Evolutionary conservation across 176 grass and related monocot genomes (phyloP), one percentile per base, ranked within the genome.

Genomic region (Eremochloa ophiuroides): DNA sequence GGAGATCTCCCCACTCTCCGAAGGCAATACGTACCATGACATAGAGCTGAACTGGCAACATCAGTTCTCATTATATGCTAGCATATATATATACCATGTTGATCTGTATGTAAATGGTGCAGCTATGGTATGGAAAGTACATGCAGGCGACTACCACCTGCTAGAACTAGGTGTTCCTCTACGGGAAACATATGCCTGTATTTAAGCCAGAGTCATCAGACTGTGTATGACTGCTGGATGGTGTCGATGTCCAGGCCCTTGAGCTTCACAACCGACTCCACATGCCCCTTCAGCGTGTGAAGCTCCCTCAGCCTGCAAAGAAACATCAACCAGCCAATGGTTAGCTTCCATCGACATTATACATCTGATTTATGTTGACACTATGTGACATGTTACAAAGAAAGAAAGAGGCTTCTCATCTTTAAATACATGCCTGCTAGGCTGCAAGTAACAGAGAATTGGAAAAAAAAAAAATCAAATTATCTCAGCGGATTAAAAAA

Each of bases 241-340:
- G 71, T 73, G 10, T 73, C 71, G 44, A 73, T 73, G 28, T 73
- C 71, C 17, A 73, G 46, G 28, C 71, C 71, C 71, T 73, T 73
- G 4, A 73, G 46, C 71, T 73, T 73, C 46, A 73, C 71, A 7
- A 73, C 71, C 5, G 71, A 73, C 71, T 73, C 71, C 28, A 73
- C 71, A 53, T 73, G 71, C 18, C 71, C 71, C 46, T 73, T 53
- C 28, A 73, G 71, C 1, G 71, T 73, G 46, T 73, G 71, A 51
- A 73, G 71, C 71, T 73, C 71, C 44, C 71, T 51, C 15, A 73
- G 29, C 29, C 71, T 73, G 46, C 71, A 73, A 20, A 22, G 71
- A 20, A 50, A 34, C 28, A 33, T 13, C 18, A 33, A 53, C 9
- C 2, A 51, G 5, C 29, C 43, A 34, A 33, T 51, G 2, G 13